phyloP scores from a whole-genome alignment of 23 red algal species.

The Gracilaria gracilis region DNA sequence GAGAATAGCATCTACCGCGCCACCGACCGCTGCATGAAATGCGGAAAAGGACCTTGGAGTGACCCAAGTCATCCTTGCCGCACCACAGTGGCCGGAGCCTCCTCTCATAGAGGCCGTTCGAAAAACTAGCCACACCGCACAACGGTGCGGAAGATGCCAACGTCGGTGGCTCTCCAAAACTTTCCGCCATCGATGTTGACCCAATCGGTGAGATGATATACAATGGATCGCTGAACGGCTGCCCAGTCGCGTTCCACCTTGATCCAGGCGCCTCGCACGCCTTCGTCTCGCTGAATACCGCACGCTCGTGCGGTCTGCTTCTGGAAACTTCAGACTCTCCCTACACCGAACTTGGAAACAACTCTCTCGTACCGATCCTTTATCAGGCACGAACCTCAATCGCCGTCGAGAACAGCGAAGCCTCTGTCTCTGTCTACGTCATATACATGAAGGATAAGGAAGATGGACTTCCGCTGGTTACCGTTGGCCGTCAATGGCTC shows the following conservation, averaged over 20 bases:
- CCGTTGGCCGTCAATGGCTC: background rate
- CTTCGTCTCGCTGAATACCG: background rate
- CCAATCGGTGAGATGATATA: background rate
- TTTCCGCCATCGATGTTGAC: background rate
- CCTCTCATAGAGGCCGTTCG: background rate
- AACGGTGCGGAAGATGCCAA: background rate
- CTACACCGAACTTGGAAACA: background rate
- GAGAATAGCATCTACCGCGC: background rate
- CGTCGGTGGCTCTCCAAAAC: background rate
- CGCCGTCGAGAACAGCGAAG: background rate
- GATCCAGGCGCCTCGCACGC: slow-evolving; percentile 34
- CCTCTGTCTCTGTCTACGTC: background rate
- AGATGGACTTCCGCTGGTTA: background rate
- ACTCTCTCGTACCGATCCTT: background rate
- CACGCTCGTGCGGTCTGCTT: background rate
- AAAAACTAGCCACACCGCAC: slow-evolving; percentile 9
- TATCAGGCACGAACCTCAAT: background rate
- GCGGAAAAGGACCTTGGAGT: background rate
- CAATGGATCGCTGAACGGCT: background rate
- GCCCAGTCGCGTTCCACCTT: background rate
- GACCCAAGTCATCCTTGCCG: background rate
- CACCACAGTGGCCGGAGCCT: background rate
- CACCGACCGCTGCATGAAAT: background rate
- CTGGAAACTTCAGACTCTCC: background rate
- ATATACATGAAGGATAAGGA: background rate